Evolutionary conservation across 345 rosid species (phyloP).

Genomic region (Citrus reticulata): DNA sequence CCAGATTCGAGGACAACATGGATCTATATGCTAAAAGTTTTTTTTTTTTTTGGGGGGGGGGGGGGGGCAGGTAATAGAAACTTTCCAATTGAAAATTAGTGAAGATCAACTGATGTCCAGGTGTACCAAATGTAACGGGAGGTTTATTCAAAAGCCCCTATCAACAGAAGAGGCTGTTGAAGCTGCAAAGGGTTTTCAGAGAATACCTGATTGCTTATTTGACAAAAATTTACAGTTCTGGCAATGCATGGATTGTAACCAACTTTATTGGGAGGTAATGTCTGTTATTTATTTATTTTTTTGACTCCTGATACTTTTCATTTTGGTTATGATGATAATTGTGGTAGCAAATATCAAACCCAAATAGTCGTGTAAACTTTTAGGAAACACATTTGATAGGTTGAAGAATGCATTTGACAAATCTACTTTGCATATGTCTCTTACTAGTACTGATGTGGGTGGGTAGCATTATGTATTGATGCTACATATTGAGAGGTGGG

Average conservation of each 20-base stretch:
- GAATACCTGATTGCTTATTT: conserved; percentile 78
- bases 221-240: conserved; percentile 84
- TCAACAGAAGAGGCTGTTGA: conserved; percentile 82
- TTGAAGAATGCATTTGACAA: background rate
- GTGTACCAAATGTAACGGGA: conserved; percentile 94
- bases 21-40: background rate
- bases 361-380: background rate
- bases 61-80: conserved; percentile 57
- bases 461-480: background rate
- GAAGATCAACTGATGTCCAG: conserved; percentile 87
- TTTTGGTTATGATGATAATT: background rate
- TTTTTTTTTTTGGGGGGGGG: background rate
- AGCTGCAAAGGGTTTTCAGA: conserved; percentile 94
- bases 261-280: conserved; percentile 97
- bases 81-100: conserved; percentile 60
- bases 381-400: background rate
- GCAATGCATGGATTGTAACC: conserved; percentile 96
- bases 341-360: background rate
- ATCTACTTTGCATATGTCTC: background rate
- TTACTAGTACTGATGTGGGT: background rate
- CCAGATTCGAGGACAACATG: background rate
- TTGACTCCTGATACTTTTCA: background rate
- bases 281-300: background rate
- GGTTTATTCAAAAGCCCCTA: conserved; percentile 78
- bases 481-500: background rate